These are phyloP conservation scores for Lentinula sp. DNA, from an alignment of 768 basidiomycete genomes.

Conservation along the genomic window DNA sequence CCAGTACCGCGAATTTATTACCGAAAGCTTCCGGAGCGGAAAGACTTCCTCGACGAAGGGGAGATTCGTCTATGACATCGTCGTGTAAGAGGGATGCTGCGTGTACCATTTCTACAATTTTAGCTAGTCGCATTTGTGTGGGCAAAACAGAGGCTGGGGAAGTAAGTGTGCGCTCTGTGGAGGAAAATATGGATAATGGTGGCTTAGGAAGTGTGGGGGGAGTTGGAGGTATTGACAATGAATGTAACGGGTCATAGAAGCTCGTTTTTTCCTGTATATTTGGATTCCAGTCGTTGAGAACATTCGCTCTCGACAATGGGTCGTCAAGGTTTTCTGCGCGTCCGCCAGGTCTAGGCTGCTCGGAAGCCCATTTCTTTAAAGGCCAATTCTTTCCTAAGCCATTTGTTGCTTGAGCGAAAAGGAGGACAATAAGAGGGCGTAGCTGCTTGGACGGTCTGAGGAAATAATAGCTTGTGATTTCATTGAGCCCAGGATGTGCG, in stretches of 20 bases:
- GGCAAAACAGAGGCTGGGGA: conserved; percentile 49
- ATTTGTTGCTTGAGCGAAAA: conserved; percentile 87
- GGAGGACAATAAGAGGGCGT: conserved; percentile 79
- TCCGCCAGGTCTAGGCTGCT: conserved; percentile 43
- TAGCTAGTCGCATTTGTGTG: conserved; percentile 84
- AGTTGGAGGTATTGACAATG: conserved; percentile 27
- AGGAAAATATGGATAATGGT: conserved; percentile 7
- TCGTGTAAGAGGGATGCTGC: conserved; percentile 94
- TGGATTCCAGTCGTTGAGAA: conserved; percentile 90
- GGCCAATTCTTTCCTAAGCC: conserved; percentile 68
- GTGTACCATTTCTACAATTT: conserved; percentile 95
- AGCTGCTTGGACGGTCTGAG: conserved; percentile 86
- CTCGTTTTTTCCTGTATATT: conserved; percentile 57
- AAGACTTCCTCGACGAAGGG: conserved; percentile 68
- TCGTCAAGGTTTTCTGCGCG: conserved; percentile 57
- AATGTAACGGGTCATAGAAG: conserved; percentile 42
- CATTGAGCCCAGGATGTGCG: conserved; percentile 75
- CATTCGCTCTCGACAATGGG: conserved; percentile 64
- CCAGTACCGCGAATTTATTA: conserved; percentile 83
- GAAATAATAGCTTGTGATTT: conserved; percentile 92
- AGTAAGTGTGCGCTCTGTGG: conserved; percentile 13
- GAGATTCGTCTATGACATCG: conserved; percentile 86
- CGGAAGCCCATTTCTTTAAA: conserved; percentile 48
- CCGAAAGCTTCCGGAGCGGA: conserved; percentile 82
- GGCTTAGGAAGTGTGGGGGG: conserved; percentile 20